Evolutionary conservation across 164 flowering plant genomes (phyloP), one percentile per base, ranked within the genome.

Genomic region (Protea cynaroides): DNA sequence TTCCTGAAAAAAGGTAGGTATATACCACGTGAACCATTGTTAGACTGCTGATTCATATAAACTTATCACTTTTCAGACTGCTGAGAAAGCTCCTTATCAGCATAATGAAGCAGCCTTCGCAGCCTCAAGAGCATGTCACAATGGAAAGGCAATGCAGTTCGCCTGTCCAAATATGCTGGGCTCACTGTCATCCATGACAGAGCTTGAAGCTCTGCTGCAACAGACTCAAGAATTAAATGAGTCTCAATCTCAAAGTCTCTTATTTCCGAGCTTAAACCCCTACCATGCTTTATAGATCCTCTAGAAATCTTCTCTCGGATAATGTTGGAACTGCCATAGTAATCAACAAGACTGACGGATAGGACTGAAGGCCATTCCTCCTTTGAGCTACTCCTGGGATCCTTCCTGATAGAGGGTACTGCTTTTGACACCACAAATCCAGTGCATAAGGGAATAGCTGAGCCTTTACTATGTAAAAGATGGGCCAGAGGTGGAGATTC

Each of bases 401-500:
- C 95, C 74, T 72, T 86, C 38, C 91, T 74, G 77, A 85, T 76
- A 0, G 96, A 80, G 7, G 97, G 96, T 18, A 87, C 97, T 40
- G 96, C 88, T 77, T 83, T 91, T 36, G 99, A 92, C 54, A 89
- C 87, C 43, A 86, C 92, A 68, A 95, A 95, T 5, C 90, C 97
- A 4, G 97, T 92, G 38, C 94, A 84, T n/a, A 95, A 77, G 44
- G 97, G 97, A 61, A 86, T 77, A 4, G 97, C 96, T 54, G 86
- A 80, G 44, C 99, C 97, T 79, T 85, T 91, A 82, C 99, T 92
- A 69, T 95, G 99, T 29, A 95, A 81, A 62, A 95, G 96, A 76
- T 95, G 99, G 59, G 99, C 99, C 44, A 95, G 82, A 4, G 99
- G 99, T 4, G 97, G 99, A 24, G 99, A 95, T 65, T 89, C 97